Evolutionary conservation across 179 eudicot genomes (phyloP), one percentile per base, ranked within the genome.

Genomic region (Carnegiea gigantea): DNA sequence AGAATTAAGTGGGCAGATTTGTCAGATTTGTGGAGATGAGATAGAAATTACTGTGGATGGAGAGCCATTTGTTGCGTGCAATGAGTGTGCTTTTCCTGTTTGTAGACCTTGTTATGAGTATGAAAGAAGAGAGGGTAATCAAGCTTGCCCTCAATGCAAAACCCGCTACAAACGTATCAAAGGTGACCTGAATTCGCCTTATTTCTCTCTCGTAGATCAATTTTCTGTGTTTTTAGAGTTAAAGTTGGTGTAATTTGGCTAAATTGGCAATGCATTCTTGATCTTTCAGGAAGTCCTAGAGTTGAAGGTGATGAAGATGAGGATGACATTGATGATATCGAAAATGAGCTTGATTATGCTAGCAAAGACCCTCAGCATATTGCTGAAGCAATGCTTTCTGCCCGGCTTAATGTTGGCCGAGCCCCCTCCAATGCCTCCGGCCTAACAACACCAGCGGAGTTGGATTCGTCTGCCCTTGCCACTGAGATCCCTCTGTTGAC

Each of bases 51-150:
- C 87, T 6, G 73, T 86, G 59, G 92, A 82, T 24, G 92, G 90
- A 4, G 99, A 96, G 88, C 92, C 89, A 76, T 94, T 96, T 92
- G 94, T 96, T 80, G 99, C 99, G 75, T 96, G 99, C 91, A 94
- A 94, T 81, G 99, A 96, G 88, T 96, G 99, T 87, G 99, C 97
- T 79, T 96, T 96, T 83, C 99, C 99, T 44, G 93, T 96, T 33
- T 96, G 99, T 83, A 92, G 92, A 80, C 88, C 92, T 87, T 96
- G 99, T 77, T 96, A 96, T 75, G 98, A 94, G 82, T 96, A 96
- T 79, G 99, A 96, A 81, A 90, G 99, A 85, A 88, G 91, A 78
- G 98, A 96, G 82, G 96, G 99, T 23, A 92, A 88, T 87, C 99
- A 92, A 86, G 90, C 90, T 78, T 96, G 99, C 80, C 97, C 97